Evolutionary conservation across 192 early-diverging fungal genomes (phyloP), one percentile per base, ranked within the genome.

Genomic region (Gigaspora rosea): DNA sequence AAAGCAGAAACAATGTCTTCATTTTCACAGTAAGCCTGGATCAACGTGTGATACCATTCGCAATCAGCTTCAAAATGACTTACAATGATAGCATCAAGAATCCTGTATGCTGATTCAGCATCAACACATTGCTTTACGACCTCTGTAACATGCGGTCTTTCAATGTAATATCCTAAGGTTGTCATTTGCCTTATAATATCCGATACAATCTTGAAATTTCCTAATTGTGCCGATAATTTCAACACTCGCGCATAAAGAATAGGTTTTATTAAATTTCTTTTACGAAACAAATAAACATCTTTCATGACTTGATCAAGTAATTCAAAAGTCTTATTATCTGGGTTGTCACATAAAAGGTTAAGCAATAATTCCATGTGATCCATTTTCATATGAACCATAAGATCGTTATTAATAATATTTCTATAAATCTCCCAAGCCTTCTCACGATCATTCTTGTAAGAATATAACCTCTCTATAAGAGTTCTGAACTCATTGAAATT

Each of bases 251-350:
- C 8, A 46, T 65, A 65, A 36, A 65, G 15, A 65, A 18, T 11
- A 8, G 33, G 36, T 7, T 11, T 16, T 36, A 65, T 65, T 8
- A 27, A 16, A 2, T 65, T 65, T 8, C 36, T 65, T 65, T 36
- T 6, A 65, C 36, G 33, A 65, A 18, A 36, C 9, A 16, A 65
- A 65, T 36, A 35, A 18, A 65, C 11, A 65, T 65, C 63, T 46
- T 41, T 65, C 63, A 65, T 65, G 16, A 65, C 18, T 18, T n/a
- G 33, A 65, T 36, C 18, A 35, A 65, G 63, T 35, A 27, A 65
- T 65, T 46, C 63, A 36, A 65, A 65, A 36, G 35, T 65, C 12
- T 36, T 65, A 16, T 65, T 18, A 35, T 65, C 36, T 16, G 35
- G 15, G 36, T 41, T 41, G 36, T 65, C 15, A 46, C 13, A 65